These are phyloP conservation scores for Hyphopichia fennica DNA, from an alignment of 1,139 yeast genomes.

Conservation along the genomic window DNA sequence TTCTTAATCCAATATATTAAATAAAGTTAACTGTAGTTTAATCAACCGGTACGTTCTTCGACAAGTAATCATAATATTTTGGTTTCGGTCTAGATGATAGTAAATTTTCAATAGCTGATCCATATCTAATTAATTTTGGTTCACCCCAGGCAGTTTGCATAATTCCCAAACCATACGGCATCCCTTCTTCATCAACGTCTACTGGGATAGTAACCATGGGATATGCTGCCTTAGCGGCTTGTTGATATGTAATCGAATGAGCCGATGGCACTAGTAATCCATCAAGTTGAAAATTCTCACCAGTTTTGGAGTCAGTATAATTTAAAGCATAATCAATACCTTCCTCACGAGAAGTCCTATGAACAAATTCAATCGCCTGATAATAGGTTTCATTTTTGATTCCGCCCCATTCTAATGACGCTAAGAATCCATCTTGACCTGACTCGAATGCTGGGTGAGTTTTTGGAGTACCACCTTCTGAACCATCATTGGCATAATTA, in stretches of 20 bases:
- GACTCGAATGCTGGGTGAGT: conserved; percentile 20
- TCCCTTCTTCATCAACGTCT: conserved; percentile 12
- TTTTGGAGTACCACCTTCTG: conserved; percentile 18
- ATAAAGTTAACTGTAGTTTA: too few relatives aligned
- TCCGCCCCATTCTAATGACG: conserved; percentile 21
- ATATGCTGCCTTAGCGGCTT: conserved; percentile 20
- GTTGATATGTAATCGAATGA: conserved; percentile 17
- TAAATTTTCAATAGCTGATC: conserved; percentile 21
- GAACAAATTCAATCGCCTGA: conserved; percentile 20
- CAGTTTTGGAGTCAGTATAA: conserved; percentile 17
- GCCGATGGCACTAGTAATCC: conserved; percentile 20
- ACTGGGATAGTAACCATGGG: conserved; percentile 19
- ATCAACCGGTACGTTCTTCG: conserved; percentile 18
- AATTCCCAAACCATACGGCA: conserved; percentile 20
- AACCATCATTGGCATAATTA: conserved; percentile 15
- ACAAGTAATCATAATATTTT: conserved; percentile 15
- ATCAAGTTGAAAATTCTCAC: conserved; percentile 18
- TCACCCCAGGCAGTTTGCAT: conserved; percentile 22
- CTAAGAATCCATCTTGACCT: conserved; percentile 21
- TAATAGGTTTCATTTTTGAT: conserved; percentile 21
- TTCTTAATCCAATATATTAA: too few relatives aligned
- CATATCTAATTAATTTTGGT: conserved; percentile 18
- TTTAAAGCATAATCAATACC: conserved; percentile 23
- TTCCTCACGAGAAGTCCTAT: conserved; percentile 20
- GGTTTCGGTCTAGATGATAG: conserved; percentile 14